Evolutionary conservation across 2,329 filamentous ascomycete species (phyloP).

Genomic region (Cadophora sp.): DNA sequence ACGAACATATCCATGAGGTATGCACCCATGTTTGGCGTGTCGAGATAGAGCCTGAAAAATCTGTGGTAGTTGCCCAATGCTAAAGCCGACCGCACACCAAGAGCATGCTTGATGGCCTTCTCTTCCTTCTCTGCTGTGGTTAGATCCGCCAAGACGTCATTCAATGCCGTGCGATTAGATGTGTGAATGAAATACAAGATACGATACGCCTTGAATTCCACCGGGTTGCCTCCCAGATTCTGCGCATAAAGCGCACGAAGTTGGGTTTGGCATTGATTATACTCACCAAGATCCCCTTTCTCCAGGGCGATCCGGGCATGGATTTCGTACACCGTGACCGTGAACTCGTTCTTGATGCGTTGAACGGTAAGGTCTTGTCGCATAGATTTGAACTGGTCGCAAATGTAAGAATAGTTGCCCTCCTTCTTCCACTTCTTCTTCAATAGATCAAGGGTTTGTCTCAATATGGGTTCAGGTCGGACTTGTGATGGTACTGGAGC

Average conservation of each 20-base stretch:
- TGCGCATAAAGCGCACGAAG: conserved; percentile 88
- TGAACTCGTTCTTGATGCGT: conserved; percentile 95
- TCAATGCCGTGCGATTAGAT: conserved; percentile 96
- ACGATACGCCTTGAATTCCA: conserved; percentile 99
- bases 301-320: conserved; percentile 97
- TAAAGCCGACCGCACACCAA: conserved; percentile 88
- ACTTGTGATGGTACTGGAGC: conserved; percentile 89
- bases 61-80: conserved; percentile 96
- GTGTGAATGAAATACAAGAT: conserved; percentile 99
- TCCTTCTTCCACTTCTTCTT: conserved; percentile 96
- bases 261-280: conserved; percentile 99
- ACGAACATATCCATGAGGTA: conserved; percentile 99
- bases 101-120: conserved; percentile 83
- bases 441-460: conserved; percentile 84
- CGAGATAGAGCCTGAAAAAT: conserved; percentile 95
- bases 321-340: conserved; percentile 94
- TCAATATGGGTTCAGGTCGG: conserved; percentile 80
- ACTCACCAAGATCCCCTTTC: conserved; percentile 99
- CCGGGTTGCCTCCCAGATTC: conserved; percentile 85
- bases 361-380: conserved; percentile 98
- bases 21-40: conserved; percentile 94
- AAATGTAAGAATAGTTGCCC: conserved; percentile 95
- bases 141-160: conserved; percentile 98
- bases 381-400: conserved; percentile 98
- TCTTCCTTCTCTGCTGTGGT: conserved; percentile 94